phyloP scores from a whole-genome alignment of 2,329 filamentous ascomycete species.

The Neodidymelliopsis sp. region DNA sequence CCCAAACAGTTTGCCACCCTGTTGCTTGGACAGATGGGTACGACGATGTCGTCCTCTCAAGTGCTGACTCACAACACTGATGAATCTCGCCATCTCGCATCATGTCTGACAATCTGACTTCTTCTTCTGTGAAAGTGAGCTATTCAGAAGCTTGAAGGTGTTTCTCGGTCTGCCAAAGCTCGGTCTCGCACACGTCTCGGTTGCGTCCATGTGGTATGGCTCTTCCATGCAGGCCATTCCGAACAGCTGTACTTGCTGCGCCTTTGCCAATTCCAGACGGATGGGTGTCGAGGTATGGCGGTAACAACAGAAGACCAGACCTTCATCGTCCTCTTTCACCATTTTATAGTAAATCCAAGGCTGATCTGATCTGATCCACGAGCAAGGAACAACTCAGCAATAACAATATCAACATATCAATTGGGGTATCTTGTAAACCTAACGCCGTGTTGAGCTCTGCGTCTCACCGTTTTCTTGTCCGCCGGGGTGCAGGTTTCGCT shows the following conservation, averaged over 20 bases:
- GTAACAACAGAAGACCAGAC: not conserved
- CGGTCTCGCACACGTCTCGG: slow-evolving; percentile 8
- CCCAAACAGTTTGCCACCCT: too few species aligned
- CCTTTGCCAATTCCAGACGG: slow-evolving; percentile 3
- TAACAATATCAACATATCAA: not conserved
- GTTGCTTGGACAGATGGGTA: too few species aligned
- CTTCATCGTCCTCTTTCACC: too few species aligned
- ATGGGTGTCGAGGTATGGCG: not conserved
- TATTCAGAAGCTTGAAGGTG: not conserved
- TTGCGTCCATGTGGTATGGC: slow-evolving; percentile 3
- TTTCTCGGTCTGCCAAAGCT: slow-evolving; percentile 8
- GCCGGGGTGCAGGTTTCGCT: slow-evolving; percentile 36
- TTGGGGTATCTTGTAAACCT: slow-evolving; percentile 10
- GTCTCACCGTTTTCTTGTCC: slow-evolving; percentile 38
- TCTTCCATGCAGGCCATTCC: not conserved
- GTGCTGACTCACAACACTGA: too few species aligned
- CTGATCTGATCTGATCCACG: not conserved
- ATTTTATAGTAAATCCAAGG: too few species aligned
- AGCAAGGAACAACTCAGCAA: not conserved
- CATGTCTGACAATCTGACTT: slow-evolving; percentile 12
- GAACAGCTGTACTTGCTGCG: not conserved
- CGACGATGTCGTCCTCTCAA: too few species aligned
- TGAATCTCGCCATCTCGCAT: too few species aligned
- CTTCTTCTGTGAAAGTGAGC: not conserved
- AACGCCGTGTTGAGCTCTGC: not conserved